These are phyloP conservation scores for Ceriops tagal DNA, from an alignment of 345 rosid species.

Conservation along the genomic window DNA sequence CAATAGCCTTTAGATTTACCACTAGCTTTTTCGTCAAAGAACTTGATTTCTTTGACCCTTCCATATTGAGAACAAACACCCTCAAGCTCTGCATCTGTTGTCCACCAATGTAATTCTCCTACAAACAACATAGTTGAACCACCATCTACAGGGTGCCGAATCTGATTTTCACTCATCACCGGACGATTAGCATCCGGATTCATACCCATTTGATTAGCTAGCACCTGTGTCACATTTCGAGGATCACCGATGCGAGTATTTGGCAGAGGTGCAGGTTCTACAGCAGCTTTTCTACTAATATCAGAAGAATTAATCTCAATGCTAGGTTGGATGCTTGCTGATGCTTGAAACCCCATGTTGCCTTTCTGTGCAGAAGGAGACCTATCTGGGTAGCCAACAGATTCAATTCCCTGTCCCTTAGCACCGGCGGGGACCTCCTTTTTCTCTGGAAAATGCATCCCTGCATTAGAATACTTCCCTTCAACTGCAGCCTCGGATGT, in stretches of 20 bases:
- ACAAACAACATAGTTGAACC: slow-evolving; percentile 71
- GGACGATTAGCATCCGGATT: slow-evolving; percentile 19
- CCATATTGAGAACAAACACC: slow-evolving; percentile 65
- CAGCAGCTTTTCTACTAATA: slow-evolving; percentile 41
- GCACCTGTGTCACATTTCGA: slow-evolving; percentile 47
- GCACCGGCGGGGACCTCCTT: slow-evolving; percentile 26
- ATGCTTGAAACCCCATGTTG: slow-evolving; percentile 46
- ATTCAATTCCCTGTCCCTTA: slow-evolving; percentile 47
- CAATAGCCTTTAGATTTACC: slow-evolving; percentile 91
- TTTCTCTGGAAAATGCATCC: slow-evolving; percentile 26
- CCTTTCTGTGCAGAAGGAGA: slow-evolving; percentile 47
- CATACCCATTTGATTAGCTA: slow-evolving; percentile 53
- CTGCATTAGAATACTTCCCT: slow-evolving; percentile 43
- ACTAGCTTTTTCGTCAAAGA: slow-evolving; percentile 82
- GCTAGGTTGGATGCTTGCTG: slow-evolving; percentile 38
- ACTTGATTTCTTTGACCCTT: slow-evolving; percentile 75
- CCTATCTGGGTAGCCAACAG: slow-evolving; percentile 42
- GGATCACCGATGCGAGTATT: slow-evolving; percentile 47
- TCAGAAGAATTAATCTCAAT: slow-evolving; percentile 38
- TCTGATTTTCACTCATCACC: slow-evolving; percentile 51
- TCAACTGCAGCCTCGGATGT: slow-evolving; percentile 43
- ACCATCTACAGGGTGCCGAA: slow-evolving; percentile 55
- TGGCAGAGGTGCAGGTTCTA: slow-evolving; percentile 44
- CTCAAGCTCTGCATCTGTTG: slow-evolving; percentile 84
- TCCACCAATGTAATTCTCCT: slow-evolving; percentile 91